Conservation (phyloP, 768 basidiomycete genomes). For the Boletus rubescentipes region DNA sequence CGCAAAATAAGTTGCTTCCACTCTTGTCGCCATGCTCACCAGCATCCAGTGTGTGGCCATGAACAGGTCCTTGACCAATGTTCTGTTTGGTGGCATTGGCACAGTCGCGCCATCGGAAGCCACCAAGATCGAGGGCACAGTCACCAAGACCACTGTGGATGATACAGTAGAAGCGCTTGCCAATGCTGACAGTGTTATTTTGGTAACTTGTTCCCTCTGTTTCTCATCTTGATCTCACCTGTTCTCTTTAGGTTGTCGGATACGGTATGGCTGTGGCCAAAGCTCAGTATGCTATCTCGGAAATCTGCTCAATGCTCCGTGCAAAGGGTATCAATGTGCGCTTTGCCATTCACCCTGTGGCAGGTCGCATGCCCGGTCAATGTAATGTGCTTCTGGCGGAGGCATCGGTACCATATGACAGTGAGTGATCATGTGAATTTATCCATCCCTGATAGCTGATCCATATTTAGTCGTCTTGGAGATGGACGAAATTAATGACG, state of each 20-base stretch:
- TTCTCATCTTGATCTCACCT: conserved; percentile 4
- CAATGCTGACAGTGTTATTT: conserved; percentile 81
- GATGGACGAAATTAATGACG: conserved; percentile 95
- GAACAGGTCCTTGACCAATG: conserved; percentile 85
- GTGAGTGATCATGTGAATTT: conserved; percentile 39
- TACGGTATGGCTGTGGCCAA: conserved; percentile 94
- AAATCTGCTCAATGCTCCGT: conserved; percentile 71
- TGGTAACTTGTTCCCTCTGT: conserved; percentile 41
- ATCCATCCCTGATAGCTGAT: background rate
- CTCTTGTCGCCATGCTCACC: conserved; percentile 4
- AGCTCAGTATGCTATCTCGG: conserved; percentile 77
- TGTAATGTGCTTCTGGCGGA: conserved; percentile 91
- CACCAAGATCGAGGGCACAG: conserved; percentile 79
- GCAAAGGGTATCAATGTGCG: conserved; percentile 77
- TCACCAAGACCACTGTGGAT: conserved; percentile 76
- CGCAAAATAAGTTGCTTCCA: conserved; percentile 17
- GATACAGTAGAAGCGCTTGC: conserved; percentile 76
- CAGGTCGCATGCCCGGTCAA: conserved; percentile 91
- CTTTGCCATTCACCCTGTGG: conserved; percentile 88
- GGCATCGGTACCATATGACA: conserved; percentile 88
- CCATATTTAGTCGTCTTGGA: conserved; percentile 69
- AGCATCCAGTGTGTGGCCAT: conserved; percentile 77
- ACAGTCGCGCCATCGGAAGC: conserved; percentile 52
- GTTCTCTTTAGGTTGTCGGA: conserved; percentile 58
- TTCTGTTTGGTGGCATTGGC: conserved; percentile 84